phyloP scores from a whole-genome alignment of 164 flowering plant genomes.

The Cinnamomum micranthum region DNA sequence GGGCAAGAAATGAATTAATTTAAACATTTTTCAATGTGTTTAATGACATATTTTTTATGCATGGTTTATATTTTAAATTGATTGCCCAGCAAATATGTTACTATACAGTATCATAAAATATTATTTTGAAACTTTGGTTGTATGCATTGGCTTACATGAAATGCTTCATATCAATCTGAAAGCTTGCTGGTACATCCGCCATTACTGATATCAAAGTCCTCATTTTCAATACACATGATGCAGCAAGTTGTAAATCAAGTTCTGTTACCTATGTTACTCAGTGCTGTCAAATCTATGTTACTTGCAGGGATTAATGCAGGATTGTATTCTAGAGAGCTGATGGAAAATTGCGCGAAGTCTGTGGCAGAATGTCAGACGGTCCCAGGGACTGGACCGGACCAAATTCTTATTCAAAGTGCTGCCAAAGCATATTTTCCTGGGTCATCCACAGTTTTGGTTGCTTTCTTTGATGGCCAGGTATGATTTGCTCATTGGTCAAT shows the following conservation, averaged over 20 bases:
- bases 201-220: neutral
- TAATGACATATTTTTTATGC: too few species aligned
- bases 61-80: too few species aligned
- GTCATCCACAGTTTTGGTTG: conserved; percentile 69
- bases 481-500: neutral
- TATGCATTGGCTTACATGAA: too few species aligned
- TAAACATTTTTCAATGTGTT: too few species aligned
- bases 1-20: too few species aligned
- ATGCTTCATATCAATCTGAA: neutral
- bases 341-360: conserved; percentile 53
- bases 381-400: conserved; percentile 30
- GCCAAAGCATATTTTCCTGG: conserved; percentile 51
- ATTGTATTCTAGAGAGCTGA: conserved; percentile 57
- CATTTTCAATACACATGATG: neutral
- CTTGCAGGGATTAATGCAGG: conserved; percentile 59
- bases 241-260: neutral
- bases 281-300: neutral
- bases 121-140: too few species aligned
- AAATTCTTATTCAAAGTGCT: conserved; percentile 52
- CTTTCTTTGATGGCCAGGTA: conserved; percentile 78
- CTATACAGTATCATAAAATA: too few species aligned
- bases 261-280: neutral
- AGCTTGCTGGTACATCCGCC: neutral
- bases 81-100: too few species aligned
- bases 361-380: conserved; percentile 29